Evolutionary conservation across 345 rosid genomes (phyloP), one percentile per base, ranked within the genome.

Genomic region (Dovyalis caffra): DNA sequence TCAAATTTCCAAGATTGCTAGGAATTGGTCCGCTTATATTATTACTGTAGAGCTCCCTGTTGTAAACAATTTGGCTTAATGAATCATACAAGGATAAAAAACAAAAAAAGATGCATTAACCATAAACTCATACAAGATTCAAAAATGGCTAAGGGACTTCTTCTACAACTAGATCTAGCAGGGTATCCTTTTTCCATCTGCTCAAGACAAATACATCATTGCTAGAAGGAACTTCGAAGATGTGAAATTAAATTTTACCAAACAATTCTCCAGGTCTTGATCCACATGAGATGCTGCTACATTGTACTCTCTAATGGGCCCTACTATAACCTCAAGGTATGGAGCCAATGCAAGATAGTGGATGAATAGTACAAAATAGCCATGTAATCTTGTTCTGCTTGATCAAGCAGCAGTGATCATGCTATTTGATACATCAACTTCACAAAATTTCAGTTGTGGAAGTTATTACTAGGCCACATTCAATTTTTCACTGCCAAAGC

Each of bases 11-110:
- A 74, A 93, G 94, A 81, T 95, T 97, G 79, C 88, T 88, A 67
- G 99, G 99, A 78, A 95, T 86, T 1, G 89, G 88, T 75, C 99
- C 99, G 60, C 87, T 90, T 75, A 93, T 86, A 81, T 91, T 95
- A 78, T 95, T 95, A 82, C 98, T 90, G 82, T 95, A 95, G 69
- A 95, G 95, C 70, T 95, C 99, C 94, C 99, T 95, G 91, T 72
- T 71, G 82, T 28, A 70, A 63, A 66, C 38, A 75, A 61, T 12
- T 35, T 4, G 34, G 49, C 69, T 72, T 40, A 62, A 58, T 69
- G 28, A 76, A 66, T 37, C 53, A 51, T 56, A 40, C 49, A 68
- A 62, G 18, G 61, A 47, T 73, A 43, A 43, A n/a, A 65, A 60
- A 63, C 60, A 5, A 64, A 25, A 25, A 35, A 28, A 62, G 68